Conservation (phyloP, 2,329 filamentous ascomycete species). For the Stachybotrys chlorohalonatus region DNA sequence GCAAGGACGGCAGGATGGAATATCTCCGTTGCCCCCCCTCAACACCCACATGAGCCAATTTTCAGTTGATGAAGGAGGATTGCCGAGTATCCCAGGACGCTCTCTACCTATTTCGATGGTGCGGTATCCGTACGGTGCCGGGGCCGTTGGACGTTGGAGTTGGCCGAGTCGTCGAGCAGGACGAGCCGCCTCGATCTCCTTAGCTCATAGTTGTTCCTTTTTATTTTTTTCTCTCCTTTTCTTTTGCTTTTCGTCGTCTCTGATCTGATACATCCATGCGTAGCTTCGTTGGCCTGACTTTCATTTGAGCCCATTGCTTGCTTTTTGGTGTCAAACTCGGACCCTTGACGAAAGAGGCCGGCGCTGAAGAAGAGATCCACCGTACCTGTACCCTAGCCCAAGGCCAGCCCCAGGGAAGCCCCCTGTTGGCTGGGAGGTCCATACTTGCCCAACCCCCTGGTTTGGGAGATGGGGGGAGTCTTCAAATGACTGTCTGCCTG, state of each 20-base stretch:
- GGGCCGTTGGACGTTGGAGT: not conserved
- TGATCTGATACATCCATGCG: too few species aligned
- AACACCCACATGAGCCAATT: too few species aligned
- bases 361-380: not conserved
- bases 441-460: not conserved
- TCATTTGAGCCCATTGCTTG: too few species aligned
- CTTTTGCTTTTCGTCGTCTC: too few species aligned
- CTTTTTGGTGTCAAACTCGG: too few species aligned
- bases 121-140: not conserved
- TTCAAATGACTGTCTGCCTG: not conserved
- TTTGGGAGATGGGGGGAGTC: not conserved
- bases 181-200: not conserved
- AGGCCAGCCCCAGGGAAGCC: too few species aligned
- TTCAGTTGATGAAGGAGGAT: too few species aligned
- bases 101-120: not conserved
- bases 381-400: not conserved
- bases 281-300: too few species aligned
- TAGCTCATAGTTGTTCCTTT: not conserved
- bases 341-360: too few species aligned
- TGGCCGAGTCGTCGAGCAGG: not conserved
- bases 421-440: not conserved
- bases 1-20: too few species aligned
- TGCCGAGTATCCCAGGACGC: not conserved
- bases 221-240: too few species aligned
- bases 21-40: too few species aligned